phyloP scores from a whole-genome alignment of 2,329 filamentous ascomycete genomes.

The Alternaria metachromatica region DNA sequence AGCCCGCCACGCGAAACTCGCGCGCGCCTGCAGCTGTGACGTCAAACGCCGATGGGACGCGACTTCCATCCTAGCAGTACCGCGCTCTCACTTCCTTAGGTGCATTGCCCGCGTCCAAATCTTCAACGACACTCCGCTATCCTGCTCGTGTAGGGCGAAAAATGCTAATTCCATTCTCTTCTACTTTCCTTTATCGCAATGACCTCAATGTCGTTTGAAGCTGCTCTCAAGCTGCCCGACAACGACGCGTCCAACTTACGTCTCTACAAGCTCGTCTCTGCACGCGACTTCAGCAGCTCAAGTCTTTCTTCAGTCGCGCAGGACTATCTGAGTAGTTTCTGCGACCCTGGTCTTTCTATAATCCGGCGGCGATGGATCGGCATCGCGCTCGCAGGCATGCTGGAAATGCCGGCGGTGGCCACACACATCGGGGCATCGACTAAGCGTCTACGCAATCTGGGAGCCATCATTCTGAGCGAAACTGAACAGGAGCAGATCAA shows the following conservation, averaged over 20 bases:
- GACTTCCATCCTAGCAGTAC: neutral
- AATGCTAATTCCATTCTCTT: neutral
- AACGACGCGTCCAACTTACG: conserved; percentile 21
- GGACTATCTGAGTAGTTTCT: conserved; percentile 38
- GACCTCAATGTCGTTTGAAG: conserved; percentile 24
- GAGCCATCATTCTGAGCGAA: conserved; percentile 29
- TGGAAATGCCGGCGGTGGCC: conserved; percentile 22
- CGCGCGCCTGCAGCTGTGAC: conserved; percentile 2
- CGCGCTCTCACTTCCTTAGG: neutral
- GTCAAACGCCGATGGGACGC: neutral
- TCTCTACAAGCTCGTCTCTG: conserved; percentile 26
- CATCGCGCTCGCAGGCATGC: conserved; percentile 36
- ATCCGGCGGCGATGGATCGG: conserved; percentile 41
- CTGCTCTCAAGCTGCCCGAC: conserved; percentile 30
- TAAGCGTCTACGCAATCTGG: conserved; percentile 25
- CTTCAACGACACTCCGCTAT: neutral
- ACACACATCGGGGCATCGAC: conserved; percentile 19
- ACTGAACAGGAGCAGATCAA: conserved; percentile 38
- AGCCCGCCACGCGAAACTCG: neutral
- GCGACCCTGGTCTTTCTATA: conserved; percentile 20
- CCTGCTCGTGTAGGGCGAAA: neutral
- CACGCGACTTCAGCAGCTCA: conserved; percentile 10
- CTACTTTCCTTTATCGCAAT: conserved; percentile 10
- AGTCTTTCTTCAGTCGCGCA: conserved; percentile 23
- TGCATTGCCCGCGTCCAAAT: neutral